Percentiles rank a stretch among this genome's conserved stretches.
These are phyloP conservation scores for Vaccinium vitisidaea DNA, from an alignment of 148 eudicot species.

Conservation along the genomic window DNA sequence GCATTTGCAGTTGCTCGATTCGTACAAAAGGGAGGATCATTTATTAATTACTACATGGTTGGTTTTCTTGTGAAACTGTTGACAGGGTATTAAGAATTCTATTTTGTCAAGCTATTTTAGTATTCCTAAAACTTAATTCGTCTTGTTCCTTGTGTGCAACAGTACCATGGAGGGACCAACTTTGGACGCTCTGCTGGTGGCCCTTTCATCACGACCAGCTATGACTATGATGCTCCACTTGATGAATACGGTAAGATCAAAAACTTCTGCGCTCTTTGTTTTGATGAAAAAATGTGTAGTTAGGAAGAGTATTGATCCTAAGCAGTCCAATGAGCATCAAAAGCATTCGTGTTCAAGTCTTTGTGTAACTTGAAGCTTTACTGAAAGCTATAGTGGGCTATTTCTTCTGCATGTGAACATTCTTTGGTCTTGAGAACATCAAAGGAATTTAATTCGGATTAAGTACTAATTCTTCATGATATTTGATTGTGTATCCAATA, in stretches of 20 bases:
- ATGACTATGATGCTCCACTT: constrained; percentile 93
- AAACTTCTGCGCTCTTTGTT: not conserved
- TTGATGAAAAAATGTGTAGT: not conserved
- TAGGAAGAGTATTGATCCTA: not conserved
- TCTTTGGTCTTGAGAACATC: not conserved
- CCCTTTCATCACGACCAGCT: constrained; percentile 90
- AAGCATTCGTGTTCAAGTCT: not conserved
- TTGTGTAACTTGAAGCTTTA: not conserved
- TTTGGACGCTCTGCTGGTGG: constrained; percentile 93
- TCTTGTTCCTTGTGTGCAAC: constrained; percentile 19
- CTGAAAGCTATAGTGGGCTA: not conserved
- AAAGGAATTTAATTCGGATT: not conserved
- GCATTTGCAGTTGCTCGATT: constrained; percentile 85
- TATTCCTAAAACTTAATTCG: not conserved
- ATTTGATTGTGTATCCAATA: not conserved
- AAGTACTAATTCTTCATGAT: not conserved
- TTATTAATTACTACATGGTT: constrained; percentile 92
- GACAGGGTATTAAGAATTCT: too few relatives aligned
- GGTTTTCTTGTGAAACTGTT: constrained; percentile 16
- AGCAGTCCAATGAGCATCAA: not conserved
- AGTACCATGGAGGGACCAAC: constrained; percentile 97
- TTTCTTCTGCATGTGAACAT: not conserved
- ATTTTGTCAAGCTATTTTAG: not conserved
- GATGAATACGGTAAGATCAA: constrained; percentile 77
- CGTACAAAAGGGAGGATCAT: constrained; percentile 87